These are phyloP conservation scores for Sporothrix brunneoviolacea DNA, from an alignment of 2,329 filamentous ascomycete genomes.

Conservation along the genomic window DNA sequence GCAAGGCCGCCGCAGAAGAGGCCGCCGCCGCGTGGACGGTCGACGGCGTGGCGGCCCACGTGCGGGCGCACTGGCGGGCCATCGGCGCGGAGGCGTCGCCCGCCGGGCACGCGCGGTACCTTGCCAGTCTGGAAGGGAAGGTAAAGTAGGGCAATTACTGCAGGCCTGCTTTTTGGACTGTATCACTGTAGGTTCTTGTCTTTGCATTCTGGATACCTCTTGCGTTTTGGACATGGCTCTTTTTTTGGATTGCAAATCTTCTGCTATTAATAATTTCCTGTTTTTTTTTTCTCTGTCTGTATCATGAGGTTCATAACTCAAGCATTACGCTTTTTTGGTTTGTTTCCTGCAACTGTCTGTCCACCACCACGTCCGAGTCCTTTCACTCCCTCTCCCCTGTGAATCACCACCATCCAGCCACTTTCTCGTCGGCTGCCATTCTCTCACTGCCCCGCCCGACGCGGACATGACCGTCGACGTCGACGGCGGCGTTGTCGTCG, in stretches of 20 bases:
- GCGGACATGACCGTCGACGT: too few relatives aligned
- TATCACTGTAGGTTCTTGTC: not conserved
- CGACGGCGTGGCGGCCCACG: constrained; percentile 36
- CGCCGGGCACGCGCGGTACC: not conserved
- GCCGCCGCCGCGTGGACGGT: constrained; percentile 33
- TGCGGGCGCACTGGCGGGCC: constrained; percentile 31
- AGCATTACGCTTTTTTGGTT: not conserved
- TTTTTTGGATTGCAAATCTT: too few relatives aligned
- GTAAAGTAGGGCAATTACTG: not conserved
- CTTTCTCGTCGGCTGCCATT: constrained; percentile 22
- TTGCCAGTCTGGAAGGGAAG: not conserved
- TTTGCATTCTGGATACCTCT: not conserved
- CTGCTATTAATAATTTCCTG: not conserved
- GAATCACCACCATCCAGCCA: constrained; percentile 9
- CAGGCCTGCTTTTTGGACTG: not conserved
- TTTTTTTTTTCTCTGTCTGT: too few relatives aligned
- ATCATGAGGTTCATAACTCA: not conserved
- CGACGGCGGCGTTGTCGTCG: too few relatives aligned
- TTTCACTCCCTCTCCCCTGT: not conserved
- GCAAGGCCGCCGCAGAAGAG: not conserved
- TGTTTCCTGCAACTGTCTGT: not conserved
- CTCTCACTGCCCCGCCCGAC: constrained; percentile 29
- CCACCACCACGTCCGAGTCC: too few relatives aligned
- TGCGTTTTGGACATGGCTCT: too few relatives aligned
- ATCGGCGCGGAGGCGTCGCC: constrained; percentile 21